Evolutionary conservation across 2,329 filamentous ascomycete genomes (phyloP).

Genomic region (Davidsoniella australis): DNA sequence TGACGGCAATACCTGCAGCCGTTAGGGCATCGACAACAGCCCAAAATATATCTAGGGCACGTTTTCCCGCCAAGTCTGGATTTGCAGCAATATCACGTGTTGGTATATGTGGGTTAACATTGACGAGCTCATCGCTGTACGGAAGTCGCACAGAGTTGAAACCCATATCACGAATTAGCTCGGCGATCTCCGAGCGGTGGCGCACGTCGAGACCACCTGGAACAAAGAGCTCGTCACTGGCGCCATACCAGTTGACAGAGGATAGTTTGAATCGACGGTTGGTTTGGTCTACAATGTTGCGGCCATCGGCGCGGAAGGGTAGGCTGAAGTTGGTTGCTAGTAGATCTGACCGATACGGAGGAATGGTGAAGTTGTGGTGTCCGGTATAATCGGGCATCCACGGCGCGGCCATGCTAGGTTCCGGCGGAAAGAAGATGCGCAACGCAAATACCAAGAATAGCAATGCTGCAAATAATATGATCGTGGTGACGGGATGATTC

Average conservation of each 20-base stretch:
- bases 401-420: conserved; percentile 16
- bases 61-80: conserved; percentile 36
- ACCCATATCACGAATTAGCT: conserved; percentile 40
- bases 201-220: conserved; percentile 45
- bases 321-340: conserved; percentile 31
- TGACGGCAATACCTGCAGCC: conserved; percentile 43
- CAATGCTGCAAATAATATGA: conserved; percentile 2
- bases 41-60: conserved; percentile 43
- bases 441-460: conserved; percentile 2
- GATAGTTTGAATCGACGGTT: conserved; percentile 43
- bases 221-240: conserved; percentile 48
- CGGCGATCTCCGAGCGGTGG: conserved; percentile 43
- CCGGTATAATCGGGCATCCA: conserved; percentile 31
- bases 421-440: conserved; percentile 9
- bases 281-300: conserved; percentile 40
- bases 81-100: conserved; percentile 36
- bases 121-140: conserved; percentile 52
- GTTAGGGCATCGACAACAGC: conserved; percentile 43
- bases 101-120: conserved; percentile 33
- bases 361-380: conserved; percentile 29
- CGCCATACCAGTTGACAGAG: conserved; percentile 56
- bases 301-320: conserved; percentile 41
- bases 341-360: conserved; percentile 25
- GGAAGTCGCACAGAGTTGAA: conserved; percentile 56
- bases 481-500: conserved; percentile 3